These are phyloP conservation scores for Cryptosporidium canis DNA, from an alignment of 169 alveolate species.

Conservation along the genomic window DNA sequence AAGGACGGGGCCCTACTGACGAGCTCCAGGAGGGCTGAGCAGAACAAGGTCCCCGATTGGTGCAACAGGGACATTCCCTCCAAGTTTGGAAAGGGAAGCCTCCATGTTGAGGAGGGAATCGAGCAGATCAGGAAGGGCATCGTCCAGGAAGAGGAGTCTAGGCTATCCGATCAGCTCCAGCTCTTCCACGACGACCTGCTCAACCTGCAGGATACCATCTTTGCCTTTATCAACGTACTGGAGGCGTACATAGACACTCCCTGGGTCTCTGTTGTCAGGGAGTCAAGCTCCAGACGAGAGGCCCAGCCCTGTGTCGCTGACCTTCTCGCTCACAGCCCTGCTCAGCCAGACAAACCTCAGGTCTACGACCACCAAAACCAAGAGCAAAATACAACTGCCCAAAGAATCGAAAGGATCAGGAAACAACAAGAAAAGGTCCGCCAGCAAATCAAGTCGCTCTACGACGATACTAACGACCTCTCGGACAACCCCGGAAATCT, in stretches of 20 bases:
- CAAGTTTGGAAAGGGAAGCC: conserved; percentile 27
- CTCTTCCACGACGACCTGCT: conserved; percentile 17
- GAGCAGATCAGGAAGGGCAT: not conserved
- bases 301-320: conserved; percentile 15
- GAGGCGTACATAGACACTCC: conserved; percentile 66
- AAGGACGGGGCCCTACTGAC: not conserved
- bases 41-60: conserved; percentile 49
- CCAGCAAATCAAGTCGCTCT: conserved; percentile 45
- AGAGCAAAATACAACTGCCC: conserved; percentile 35
- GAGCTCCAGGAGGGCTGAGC: not conserved
- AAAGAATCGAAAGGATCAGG: conserved; percentile 58
- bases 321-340: not conserved
- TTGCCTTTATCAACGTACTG: conserved; percentile 45
- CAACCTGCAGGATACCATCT: conserved; percentile 40
- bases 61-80: conserved; percentile 62
- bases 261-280: conserved; percentile 24
- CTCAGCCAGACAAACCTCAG: not conserved
- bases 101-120: not conserved
- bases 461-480: not conserved
- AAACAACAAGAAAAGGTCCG: conserved; percentile 67
- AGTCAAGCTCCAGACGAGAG: not conserved
- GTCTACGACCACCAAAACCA: not conserved
- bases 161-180: not conserved
- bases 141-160: not conserved
- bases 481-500: not conserved